These are phyloP conservation scores for Claviceps fusiformis DNA, from an alignment of 2,329 filamentous ascomycete species.

Conservation along the genomic window DNA sequence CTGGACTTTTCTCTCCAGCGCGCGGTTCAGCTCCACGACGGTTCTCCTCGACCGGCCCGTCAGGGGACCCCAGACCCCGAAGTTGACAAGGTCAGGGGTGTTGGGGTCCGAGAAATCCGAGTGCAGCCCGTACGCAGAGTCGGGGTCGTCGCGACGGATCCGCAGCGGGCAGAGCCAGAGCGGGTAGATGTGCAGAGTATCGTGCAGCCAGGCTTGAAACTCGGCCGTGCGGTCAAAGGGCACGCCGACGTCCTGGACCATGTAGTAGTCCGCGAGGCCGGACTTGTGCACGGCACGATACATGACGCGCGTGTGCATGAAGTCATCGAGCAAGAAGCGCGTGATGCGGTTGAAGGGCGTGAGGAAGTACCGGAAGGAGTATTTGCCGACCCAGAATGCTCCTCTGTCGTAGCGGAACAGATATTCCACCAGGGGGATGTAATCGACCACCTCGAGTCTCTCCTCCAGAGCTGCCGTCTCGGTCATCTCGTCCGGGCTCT, in stretches of 20 bases:
- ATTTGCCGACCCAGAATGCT: slow-evolving; percentile 58
- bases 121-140: slow-evolving; percentile 33
- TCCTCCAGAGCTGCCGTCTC: slow-evolving; percentile 25
- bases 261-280: slow-evolving; percentile 48
- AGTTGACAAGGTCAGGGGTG: slow-evolving; percentile 37
- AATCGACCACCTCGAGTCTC: slow-evolving; percentile 26
- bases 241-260: slow-evolving; percentile 54
- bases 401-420: slow-evolving; percentile 66
- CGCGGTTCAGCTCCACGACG: slow-evolving; percentile 57
- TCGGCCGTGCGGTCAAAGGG: slow-evolving; percentile 37
- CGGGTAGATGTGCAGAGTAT: slow-evolving; percentile 41
- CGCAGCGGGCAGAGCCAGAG: slow-evolving; percentile 46
- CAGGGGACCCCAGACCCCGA: slow-evolving; percentile 66
- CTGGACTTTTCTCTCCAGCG: slow-evolving; percentile 54
- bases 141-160: slow-evolving; percentile 18
- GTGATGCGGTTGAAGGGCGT: slow-evolving; percentile 49
- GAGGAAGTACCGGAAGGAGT: slow-evolving; percentile 46
- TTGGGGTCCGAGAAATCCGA: slow-evolving; percentile 21
- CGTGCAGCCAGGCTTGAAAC: slow-evolving; percentile 39
- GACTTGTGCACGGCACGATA: slow-evolving; percentile 59
- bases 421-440: slow-evolving; percentile 57
- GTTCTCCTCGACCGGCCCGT: slow-evolving; percentile 28
- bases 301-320: slow-evolving; percentile 60
- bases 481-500: neutral
- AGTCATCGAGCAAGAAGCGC: slow-evolving; percentile 57